Evolutionary conservation across 2,329 filamentous ascomycete genomes (phyloP).

Genomic region (Clonostachys solani): DNA sequence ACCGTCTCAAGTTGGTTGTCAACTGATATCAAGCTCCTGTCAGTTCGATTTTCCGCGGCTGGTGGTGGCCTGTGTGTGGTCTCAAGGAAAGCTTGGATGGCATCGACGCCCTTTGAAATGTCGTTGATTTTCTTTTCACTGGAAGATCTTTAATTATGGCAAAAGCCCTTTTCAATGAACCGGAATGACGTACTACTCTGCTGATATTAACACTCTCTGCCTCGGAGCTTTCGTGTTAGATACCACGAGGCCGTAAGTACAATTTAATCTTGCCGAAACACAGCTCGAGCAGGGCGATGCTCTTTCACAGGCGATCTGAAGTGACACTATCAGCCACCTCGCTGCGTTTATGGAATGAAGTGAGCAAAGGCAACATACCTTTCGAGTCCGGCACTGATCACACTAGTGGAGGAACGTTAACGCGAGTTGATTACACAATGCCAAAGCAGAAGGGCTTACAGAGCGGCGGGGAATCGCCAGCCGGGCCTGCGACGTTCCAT

Average conservation of each 20-base stretch:
- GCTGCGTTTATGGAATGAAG: too few relatives aligned
- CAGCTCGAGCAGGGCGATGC: constrained; percentile 20
- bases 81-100: constrained; percentile 18
- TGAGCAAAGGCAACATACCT: background rate
- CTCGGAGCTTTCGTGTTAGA: constrained; percentile 14
- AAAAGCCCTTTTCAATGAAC: background rate
- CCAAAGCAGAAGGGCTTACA: background rate
- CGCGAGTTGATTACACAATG: background rate
- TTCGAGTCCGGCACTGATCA: constrained; percentile 1
- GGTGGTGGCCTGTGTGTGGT: background rate
- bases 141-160: too few relatives aligned
- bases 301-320: constrained; percentile 3
- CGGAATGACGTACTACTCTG: constrained; percentile 22
- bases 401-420: background rate
- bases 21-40: too few relatives aligned
- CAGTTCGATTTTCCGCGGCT: constrained; percentile 5
- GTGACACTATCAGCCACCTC: background rate
- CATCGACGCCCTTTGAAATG: constrained; percentile 22
- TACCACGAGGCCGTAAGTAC: constrained; percentile 21
- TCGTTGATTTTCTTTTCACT: constrained; percentile 30
- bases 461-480: background rate
- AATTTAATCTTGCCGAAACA: constrained; percentile 18
- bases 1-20: too few relatives aligned
- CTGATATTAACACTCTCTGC: constrained; percentile 27
- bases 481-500: background rate